Conservation (phyloP, 495 filamentous ascomycete genomes). For the Podospora appendiculata region DNA sequence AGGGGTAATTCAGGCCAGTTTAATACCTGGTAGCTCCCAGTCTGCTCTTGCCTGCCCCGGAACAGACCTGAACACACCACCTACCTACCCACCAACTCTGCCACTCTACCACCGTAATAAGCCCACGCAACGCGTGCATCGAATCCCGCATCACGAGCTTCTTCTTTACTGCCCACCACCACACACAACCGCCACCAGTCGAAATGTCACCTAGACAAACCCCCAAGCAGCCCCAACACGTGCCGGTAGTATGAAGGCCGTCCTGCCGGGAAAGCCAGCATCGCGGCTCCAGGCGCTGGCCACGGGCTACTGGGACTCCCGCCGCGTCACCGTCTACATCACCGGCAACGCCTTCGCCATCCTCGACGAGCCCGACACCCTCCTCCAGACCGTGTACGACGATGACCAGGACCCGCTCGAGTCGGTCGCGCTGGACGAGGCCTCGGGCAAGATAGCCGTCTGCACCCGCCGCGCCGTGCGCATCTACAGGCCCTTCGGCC, state of each 20-base stretch:
- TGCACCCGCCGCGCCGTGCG: slow-evolving; percentile 57
- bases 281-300: slow-evolving; percentile 83
- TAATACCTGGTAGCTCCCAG: too few relatives aligned
- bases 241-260: slow-evolving; percentile 50
- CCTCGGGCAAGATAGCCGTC: slow-evolving; percentile 77
- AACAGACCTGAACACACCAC: too few relatives aligned
- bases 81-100: too few relatives aligned
- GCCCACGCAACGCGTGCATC: too few relatives aligned
- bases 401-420: slow-evolving; percentile 65
- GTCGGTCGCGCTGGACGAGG: slow-evolving; percentile 69
- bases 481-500: slow-evolving; percentile 71
- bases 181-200: background rate
- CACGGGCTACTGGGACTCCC: slow-evolving; percentile 73
- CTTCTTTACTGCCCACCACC: too few relatives aligned
- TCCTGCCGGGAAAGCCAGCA: slow-evolving; percentile 87
- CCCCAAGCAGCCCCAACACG: background rate
- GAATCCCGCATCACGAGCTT: too few relatives aligned
- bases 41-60: too few relatives aligned
- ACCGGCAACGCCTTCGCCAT: slow-evolving; percentile 81
- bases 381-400: slow-evolving; percentile 88
- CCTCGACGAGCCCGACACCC: slow-evolving; percentile 61
- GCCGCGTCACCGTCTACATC: slow-evolving; percentile 84
- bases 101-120: too few relatives aligned
- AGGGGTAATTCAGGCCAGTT: too few relatives aligned
- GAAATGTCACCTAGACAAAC: slow-evolving; percentile 6